Evolutionary conservation across 257 asterid species (phyloP), one percentile per base, ranked within the genome.

Genomic region (Linaria vulgaris): DNA sequence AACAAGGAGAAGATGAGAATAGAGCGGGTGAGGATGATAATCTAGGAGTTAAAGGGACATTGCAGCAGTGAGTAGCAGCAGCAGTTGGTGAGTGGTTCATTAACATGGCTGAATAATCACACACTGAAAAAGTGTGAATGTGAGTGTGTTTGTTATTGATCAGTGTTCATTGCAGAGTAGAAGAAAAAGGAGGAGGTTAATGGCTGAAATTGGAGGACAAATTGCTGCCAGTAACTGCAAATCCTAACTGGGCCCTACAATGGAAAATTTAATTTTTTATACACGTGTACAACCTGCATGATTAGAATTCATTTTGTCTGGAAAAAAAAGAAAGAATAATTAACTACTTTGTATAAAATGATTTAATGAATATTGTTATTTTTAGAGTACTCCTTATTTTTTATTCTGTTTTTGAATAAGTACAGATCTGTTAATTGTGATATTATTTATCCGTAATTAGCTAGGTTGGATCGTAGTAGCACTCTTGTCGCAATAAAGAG

Each of bases 131-230:
- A 4, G 78, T 59, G 79, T 37, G 59, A 44, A 61, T 47, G 70
- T 66, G 68, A 19, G 21, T 16, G 15, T 7, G 16, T 58, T 19
- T 53, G 10, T 46, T 17, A 44, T 44, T 6, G 49, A 44, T 44
- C 49, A 44, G 49, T 44, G 45, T 24, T 31, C 11, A 27, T 55
- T 27, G 22, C 4, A 13, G 61, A 38, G 27, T 41, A 20, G 41
- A 41, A 34, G 61, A 45, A 43, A 47, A 3, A 2, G 34, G 6
- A 3, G n/a, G 48, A 43, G 53, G 61, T 67, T n/a, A 66, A 34
- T 39, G 80, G 76, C 71, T 68, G 72, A 71, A 73, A 76, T 76
- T 76, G 68, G 71, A 78, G 69, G 76, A 73, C 74, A 50, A 67
- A 73, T 37, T 79, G 81, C 63, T 77, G 85, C 79, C 85, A 76